These are phyloP conservation scores for Starmerella gropengiesseri DNA, from an alignment of 805 yeast species.

Conservation along the genomic window DNA sequence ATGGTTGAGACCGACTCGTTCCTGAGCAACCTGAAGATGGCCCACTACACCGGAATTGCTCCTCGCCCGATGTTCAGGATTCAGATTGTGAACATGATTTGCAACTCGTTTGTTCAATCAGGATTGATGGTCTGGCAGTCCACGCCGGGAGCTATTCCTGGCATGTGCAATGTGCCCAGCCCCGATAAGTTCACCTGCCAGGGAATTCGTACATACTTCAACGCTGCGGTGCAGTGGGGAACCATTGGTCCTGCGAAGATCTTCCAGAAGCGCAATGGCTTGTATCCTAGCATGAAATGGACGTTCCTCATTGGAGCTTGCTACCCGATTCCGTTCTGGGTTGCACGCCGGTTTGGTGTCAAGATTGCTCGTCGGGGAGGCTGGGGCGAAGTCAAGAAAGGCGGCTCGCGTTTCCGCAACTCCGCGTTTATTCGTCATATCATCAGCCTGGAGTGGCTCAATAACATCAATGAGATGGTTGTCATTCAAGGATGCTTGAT, in stretches of 20 bases:
- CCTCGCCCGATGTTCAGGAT: constrained; percentile 48
- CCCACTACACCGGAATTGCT: constrained; percentile 48
- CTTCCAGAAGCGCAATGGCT: constrained; percentile 30
- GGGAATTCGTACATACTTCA: constrained; percentile 37
- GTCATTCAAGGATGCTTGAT: constrained; percentile 36
- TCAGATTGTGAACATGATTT: constrained; percentile 30
- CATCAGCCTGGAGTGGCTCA: constrained; percentile 24
- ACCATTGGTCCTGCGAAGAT: constrained; percentile 38
- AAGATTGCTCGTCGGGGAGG: constrained; percentile 13
- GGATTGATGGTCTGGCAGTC: constrained; percentile 30
- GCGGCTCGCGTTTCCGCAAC: constrained; percentile 13
- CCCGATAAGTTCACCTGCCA: constrained; percentile 31
- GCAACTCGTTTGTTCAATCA: constrained; percentile 25
- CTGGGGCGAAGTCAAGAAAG: constrained; percentile 10
- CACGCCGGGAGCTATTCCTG: constrained; percentile 28
- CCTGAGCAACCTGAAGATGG: constrained; percentile 43
- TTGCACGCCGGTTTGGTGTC: constrained; percentile 38
- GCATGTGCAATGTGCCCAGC: constrained; percentile 26
- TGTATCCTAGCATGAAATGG: constrained; percentile 53
- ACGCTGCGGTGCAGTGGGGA: constrained; percentile 37
- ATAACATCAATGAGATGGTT: constrained; percentile 37
- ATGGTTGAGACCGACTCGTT: constrained; percentile 54
- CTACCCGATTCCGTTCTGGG: constrained; percentile 22
- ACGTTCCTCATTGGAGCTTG: constrained; percentile 48
- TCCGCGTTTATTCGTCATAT: constrained; percentile 6